Evolutionary conservation across 2,329 filamentous ascomycete species (phyloP), one percentile per base, ranked within the genome.

Genomic region (Apiospora aurea): DNA sequence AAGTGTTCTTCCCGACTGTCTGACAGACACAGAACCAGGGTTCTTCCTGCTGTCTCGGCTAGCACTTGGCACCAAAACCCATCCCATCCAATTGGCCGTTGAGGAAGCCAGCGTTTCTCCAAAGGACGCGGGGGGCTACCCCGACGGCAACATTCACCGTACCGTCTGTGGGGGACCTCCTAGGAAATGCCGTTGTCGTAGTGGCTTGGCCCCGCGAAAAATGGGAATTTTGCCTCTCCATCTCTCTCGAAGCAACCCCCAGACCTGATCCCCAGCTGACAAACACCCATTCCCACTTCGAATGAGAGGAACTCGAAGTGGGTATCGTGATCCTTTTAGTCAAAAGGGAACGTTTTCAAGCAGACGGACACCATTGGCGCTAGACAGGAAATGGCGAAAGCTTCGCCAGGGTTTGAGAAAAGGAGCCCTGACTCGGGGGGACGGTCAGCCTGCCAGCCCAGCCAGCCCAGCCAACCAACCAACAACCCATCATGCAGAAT

Each of bases 401-500:
- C 8, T 14, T 41, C 10, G 29, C 34, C 57, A 64, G 57, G 57
- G 57, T 64, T 64, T 10, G 7, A 8, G 34, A n/a, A 64, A 41
- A 41, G 57, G 18, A 41, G 34, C 34, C 57, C 57, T 64, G 57
- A 64, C 57, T 64, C 57, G 57, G 57, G 14, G 18, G 18, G 18
- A 41, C 29, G 21, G 57, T 10, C 24, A 69, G 44, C 67, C 38
- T 26, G 5, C 34, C 34, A 38, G 34, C 34, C 34, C 3, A 43
- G 13, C 64, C n/a, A n/a, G n/a, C n/a, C n/a, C 64, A 38, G 66
- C 67, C 68, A 38, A 46, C 29, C 68, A 69, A 46, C 47, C 26
- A 69, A 46, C 24, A 26, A 38, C 16, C 26, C 46, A 34, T 41
- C 57, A 21, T 64, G 57, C 57, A 64, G 57, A 64, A 41, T 64